Percentiles rank a stretch among this genome's conserved stretches.
These are phyloP conservation scores for Vicia sativa DNA, from an alignment of 306 rosid genomes.

Conservation along the genomic window DNA sequence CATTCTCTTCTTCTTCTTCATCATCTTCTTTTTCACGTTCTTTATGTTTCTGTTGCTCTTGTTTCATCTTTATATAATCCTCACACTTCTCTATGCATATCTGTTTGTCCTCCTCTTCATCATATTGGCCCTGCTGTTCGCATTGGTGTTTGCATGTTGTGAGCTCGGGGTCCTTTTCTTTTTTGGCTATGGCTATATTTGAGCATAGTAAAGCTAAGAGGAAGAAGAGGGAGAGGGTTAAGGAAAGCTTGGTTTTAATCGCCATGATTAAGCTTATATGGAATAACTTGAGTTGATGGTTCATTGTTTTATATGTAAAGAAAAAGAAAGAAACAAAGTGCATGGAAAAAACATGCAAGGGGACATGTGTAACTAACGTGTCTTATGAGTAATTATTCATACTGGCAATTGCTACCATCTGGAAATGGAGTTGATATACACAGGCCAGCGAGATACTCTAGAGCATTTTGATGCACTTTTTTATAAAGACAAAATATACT, in stretches of 20 bases:
- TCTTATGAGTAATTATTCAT: neutral
- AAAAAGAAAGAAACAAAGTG: neutral
- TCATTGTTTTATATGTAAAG: neutral
- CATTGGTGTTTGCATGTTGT: slow-evolving; percentile 61
- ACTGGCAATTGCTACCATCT: slow-evolving; percentile 8
- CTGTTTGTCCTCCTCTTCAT: neutral
- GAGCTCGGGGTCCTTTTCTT: slow-evolving; percentile 56
- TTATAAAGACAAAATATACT: too few relatives aligned
- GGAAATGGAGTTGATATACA: neutral
- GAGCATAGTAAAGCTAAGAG: slow-evolving; percentile 27
- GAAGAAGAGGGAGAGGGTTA: slow-evolving; percentile 30
- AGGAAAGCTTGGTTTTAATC: slow-evolving; percentile 21
- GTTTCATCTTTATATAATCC: slow-evolving; percentile 39
- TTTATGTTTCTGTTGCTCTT: slow-evolving; percentile 35
- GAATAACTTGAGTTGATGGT: neutral
- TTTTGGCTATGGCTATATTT: slow-evolving; percentile 6
- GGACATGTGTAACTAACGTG: slow-evolving; percentile 29
- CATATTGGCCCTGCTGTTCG: slow-evolving; percentile 42
- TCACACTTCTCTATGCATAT: slow-evolving; percentile 50
- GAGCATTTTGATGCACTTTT: neutral
- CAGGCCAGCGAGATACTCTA: neutral
- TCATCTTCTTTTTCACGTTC: neutral
- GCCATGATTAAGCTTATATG: slow-evolving; percentile 20
- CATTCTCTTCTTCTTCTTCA: slow-evolving; percentile 3
- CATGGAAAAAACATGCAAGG: slow-evolving; percentile 7